Percentiles rank a stretch among this genome's conserved stretches.
Evolutionary conservation across 2,329 filamentous ascomycete species (phyloP).

Genomic region (Exophiala calicioides): DNA sequence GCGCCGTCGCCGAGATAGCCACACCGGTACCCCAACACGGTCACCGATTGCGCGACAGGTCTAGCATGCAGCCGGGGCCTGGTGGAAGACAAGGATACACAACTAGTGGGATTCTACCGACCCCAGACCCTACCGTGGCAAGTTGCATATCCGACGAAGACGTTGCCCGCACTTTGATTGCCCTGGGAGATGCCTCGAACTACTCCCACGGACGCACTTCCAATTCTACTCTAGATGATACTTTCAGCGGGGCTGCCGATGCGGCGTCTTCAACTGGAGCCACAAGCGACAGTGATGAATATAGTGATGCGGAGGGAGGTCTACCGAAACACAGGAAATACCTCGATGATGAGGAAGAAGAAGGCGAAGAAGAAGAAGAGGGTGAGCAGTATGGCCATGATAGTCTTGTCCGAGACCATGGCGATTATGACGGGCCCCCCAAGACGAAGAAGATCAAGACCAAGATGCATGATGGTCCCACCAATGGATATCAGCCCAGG

Average conservation of each 20-base stretch:
- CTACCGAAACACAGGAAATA: slow-evolving; percentile 52
- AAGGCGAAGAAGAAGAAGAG: slow-evolving; percentile 53
- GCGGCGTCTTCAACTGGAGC: slow-evolving; percentile 80
- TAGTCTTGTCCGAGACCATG: slow-evolving; percentile 44
- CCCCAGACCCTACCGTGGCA: slow-evolving; percentile 93
- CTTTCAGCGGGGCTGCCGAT: slow-evolving; percentile 86
- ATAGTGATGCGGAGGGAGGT: slow-evolving; percentile 61
- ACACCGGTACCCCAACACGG: slow-evolving; percentile 51
- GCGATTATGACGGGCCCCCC: slow-evolving; percentile 45
- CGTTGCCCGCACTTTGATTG: slow-evolving; percentile 94
- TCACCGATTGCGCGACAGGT: slow-evolving; percentile 66
- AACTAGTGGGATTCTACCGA: slow-evolving; percentile 71
- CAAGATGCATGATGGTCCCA: slow-evolving; percentile 38
- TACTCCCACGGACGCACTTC: slow-evolving; percentile 91
- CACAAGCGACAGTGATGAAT: slow-evolving; percentile 71
- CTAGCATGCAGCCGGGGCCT: slow-evolving; percentile 13
- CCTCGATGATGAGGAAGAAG: slow-evolving; percentile 56
- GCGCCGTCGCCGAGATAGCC: slow-evolving; percentile 26
- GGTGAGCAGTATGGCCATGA: slow-evolving; percentile 57
- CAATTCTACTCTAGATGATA: slow-evolving; percentile 89
- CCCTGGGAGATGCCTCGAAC: slow-evolving; percentile 89
- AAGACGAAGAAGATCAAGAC: slow-evolving; percentile 56
- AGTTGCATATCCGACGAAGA: slow-evolving; percentile 98
- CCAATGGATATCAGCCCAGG: slow-evolving; percentile 23
- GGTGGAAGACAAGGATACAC: slow-evolving; percentile 53